Base-by-base conservation (phyloP, 345 rosid species). In the Hirschfeldia incana region DNA sequence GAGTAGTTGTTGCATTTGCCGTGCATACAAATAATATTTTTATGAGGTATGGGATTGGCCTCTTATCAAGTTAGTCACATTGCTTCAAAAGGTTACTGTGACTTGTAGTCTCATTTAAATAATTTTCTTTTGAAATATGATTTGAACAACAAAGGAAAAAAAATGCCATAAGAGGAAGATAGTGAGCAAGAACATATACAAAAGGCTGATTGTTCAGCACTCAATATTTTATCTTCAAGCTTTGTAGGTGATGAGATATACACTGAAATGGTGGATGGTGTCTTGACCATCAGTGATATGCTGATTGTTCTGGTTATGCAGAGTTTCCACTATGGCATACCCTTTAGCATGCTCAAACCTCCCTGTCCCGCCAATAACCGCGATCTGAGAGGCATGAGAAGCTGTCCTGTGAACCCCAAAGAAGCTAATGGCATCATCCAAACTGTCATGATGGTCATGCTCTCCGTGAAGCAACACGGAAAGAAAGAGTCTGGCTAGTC, bases 371-470 rank as follows among this genome's bases (percentile, higher is more conserved):
- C 96, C 98, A 5, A 92, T 77, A 63, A 94, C 85, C 0, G 93
- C 97, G 15, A 94, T 73, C 80, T 85, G 90, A 1, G 98, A 92
- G 1, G 80, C 90, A 3, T 67, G 83, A 37, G 97, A 85, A 13
- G 91, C 94, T 0, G 93, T 87, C 58, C 97, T 44, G 68, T 95
- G 97, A 68, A 95, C 97, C 2, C 99, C 98, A 32, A 95, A 95
- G 83, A 94, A 89, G 68, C 97, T 91, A 36, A 91, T 87, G 2
- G 86, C 85, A 49, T 95, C 94, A 10, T 76, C 89, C 44, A 75
- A 39, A 16, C 69, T 86, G 27, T 76, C 86, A 3, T 83, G 85
- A 7, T 78, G 83, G 11, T 85, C 85, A 12, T 83, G 86, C 8
- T 82, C 86, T 8, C 82, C 84, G 16, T 89, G 90, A 8, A 93